A percentile compares a stretch with the other conserved stretches of the same genome.
These are phyloP conservation scores for Byssothecium circinans DNA, from an alignment of 2,329 filamentous ascomycete genomes.

Conservation along the genomic window DNA sequence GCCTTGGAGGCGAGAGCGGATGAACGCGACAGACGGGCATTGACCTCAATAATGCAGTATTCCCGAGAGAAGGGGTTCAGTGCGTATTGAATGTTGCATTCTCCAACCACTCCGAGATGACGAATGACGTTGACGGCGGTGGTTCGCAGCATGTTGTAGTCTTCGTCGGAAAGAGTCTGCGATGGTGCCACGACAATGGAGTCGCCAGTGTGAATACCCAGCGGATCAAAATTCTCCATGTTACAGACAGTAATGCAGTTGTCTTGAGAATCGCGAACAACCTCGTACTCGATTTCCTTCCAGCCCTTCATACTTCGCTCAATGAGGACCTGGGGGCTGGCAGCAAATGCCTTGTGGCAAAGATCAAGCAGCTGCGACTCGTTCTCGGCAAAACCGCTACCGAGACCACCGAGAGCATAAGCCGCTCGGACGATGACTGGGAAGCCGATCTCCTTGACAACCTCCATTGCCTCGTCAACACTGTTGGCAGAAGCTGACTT, in stretches of 20 bases:
- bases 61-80: conserved; percentile 93
- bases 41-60: conserved; percentile 99
- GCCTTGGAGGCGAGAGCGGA: conserved; percentile 96
- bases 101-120: conserved; percentile 93
- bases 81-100: conserved; percentile 99
- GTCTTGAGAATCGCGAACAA: conserved; percentile 90
- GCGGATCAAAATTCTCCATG: conserved; percentile 99
- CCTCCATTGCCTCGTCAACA: conserved; percentile 83
- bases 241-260: conserved; percentile 99
- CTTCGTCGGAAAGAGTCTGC: conserved; percentile 93
- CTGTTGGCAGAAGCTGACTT: conserved; percentile 93
- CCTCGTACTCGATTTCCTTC: conserved; percentile 99
- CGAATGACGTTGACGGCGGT: conserved; percentile 97
- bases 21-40: conserved; percentile 91
- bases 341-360: conserved; percentile 92
- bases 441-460: conserved; percentile 88
- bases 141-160: conserved; percentile 98
- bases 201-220: conserved; percentile 97
- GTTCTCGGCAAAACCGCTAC: conserved; percentile 93
- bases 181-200: conserved; percentile 98
- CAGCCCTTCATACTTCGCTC: conserved; percentile 99
- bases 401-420: conserved; percentile 91
- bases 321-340: conserved; percentile 92
- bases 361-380: conserved; percentile 80
- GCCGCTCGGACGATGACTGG: conserved; percentile 96